Evolutionary conservation across 2,329 filamentous ascomycete genomes (phyloP).

Genomic region (Knufia fluminis): DNA sequence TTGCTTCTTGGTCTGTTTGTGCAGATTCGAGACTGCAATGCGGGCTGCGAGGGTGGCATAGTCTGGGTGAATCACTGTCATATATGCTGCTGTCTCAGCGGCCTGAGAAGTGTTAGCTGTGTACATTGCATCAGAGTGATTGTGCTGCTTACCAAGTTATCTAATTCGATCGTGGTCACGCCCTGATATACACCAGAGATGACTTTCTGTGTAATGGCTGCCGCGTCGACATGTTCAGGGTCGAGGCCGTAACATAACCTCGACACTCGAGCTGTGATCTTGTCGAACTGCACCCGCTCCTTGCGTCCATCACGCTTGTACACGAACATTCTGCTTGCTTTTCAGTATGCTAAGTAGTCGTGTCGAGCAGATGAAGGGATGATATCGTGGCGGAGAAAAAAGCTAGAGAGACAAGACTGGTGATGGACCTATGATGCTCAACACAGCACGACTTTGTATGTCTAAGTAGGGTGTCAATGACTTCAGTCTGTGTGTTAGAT

Average conservation of each 20-base stretch:
- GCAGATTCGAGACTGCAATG: slow-evolving; percentile 97
- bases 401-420: no score
- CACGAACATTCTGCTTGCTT: slow-evolving; percentile 5
- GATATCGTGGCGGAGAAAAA: no score
- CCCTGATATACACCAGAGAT: slow-evolving; percentile 99
- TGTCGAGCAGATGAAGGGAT: background rate
- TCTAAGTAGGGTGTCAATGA: no score
- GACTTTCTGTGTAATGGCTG: slow-evolving; percentile 97
- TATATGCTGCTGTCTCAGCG: slow-evolving; percentile 97
- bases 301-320: slow-evolving; percentile 79
- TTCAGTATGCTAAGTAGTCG: background rate
- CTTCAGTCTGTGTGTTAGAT: no score
- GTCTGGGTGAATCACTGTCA: slow-evolving; percentile 98
- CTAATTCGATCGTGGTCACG: slow-evolving; percentile 90
- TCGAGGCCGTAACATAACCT: slow-evolving; percentile 96
- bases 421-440: no score
- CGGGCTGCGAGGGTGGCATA: slow-evolving; percentile 97
- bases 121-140: slow-evolving; percentile 4
- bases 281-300: slow-evolving; percentile 99
- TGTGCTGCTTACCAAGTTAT: slow-evolving; percentile 69
- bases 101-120: slow-evolving; percentile 49
- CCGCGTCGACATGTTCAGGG: slow-evolving; percentile 89
- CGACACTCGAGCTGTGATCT: slow-evolving; percentile 98
- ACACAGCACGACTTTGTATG: no score
- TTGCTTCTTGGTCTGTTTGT: slow-evolving; percentile 99